A percentile compares a stretch with the other conserved stretches of the same genome.
Conservation (phyloP, 306 rosid genomes). For the Luffa aegyptiaca region DNA sequence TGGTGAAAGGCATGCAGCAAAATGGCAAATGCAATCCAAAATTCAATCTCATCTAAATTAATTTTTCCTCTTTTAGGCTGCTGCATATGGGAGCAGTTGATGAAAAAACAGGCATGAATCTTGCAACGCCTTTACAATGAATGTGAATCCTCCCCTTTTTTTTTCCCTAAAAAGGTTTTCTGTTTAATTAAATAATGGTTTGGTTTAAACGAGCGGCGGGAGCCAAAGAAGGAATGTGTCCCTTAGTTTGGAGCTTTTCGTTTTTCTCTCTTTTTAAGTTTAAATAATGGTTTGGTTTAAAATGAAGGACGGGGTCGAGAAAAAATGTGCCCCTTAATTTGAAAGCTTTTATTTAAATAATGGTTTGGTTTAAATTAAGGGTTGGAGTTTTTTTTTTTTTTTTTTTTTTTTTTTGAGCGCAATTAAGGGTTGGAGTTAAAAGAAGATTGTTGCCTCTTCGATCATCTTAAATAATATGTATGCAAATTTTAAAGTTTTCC, state of each 20-base stretch:
- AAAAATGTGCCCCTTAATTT: neutral
- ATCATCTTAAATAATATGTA: neutral
- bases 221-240: too few species aligned
- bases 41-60: neutral
- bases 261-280: too few species aligned
- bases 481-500: too few species aligned
- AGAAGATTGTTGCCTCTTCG: neutral
- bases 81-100: neutral
- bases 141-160: neutral
- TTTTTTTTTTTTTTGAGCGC: too few species aligned
- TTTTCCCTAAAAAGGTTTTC: too few species aligned
- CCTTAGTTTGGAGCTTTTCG: too few species aligned
- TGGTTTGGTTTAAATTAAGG: neutral
- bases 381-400: too few species aligned
- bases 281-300: neutral
- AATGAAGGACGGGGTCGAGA: neutral
- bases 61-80: neutral
- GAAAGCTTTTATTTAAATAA: neutral
- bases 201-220: too few species aligned
- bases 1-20: too few species aligned
- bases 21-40: neutral
- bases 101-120: neutral
- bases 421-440: neutral
- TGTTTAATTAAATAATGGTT: too few species aligned
- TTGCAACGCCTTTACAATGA: neutral